These are phyloP conservation scores for Circinella umbellata DNA, from an alignment of 371 early-diverging fungal species.

Conservation along the genomic window DNA sequence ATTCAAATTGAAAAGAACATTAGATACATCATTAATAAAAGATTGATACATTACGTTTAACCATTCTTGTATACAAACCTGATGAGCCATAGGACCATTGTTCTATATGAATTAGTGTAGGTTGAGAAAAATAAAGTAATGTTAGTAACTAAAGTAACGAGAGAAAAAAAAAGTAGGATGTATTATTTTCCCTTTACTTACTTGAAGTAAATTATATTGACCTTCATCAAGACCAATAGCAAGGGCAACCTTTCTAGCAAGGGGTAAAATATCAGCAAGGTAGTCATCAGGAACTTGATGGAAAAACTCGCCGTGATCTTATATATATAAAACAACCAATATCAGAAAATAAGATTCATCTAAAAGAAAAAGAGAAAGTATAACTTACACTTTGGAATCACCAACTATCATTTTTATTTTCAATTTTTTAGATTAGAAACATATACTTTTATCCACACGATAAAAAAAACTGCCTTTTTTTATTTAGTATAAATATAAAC, in stretches of 20 bases:
- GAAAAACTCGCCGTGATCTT: conserved; percentile 88
- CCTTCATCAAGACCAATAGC: conserved; percentile 63
- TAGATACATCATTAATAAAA: background rate
- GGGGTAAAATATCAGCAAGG: conserved; percentile 84
- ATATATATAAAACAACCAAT: background rate
- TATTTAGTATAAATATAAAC: conserved; percentile 19
- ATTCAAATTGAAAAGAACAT: background rate
- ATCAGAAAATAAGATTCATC: background rate
- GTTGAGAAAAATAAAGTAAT: too few species aligned
- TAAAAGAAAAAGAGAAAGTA: background rate
- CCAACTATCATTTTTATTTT: conserved; percentile 55
- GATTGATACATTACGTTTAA: background rate
- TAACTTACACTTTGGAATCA: conserved; percentile 82
- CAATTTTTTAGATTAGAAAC: too few species aligned
- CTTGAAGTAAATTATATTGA: conserved; percentile 93
- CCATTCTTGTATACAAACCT: conserved; percentile 23
- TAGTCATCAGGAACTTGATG: conserved; percentile 89
- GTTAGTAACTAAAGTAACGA: too few species aligned
- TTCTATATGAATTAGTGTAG: conserved; percentile 50
- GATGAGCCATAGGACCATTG: conserved; percentile 69
- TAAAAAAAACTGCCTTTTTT: too few species aligned
- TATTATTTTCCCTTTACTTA: conserved; percentile 12
- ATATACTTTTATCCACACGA: too few species aligned
- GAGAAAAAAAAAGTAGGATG: too few species aligned
- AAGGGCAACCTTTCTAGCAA: conserved; percentile 87